Conservation (phyloP, 768 basidiomycete genomes). For the Naganishia onofrii region DNA sequence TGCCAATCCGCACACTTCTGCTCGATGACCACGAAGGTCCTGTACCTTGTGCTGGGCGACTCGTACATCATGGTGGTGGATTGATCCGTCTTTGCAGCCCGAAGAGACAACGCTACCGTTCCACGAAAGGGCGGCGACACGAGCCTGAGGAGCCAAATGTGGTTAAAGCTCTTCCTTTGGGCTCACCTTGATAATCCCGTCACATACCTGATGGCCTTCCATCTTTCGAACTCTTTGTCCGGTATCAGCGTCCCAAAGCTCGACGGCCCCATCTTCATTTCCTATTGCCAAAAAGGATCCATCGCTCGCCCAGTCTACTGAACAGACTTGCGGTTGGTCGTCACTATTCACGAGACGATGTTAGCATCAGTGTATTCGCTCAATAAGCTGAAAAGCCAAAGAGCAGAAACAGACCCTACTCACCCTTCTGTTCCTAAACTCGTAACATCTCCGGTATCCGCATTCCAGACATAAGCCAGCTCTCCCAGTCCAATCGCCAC, state of each 20-base stretch:
- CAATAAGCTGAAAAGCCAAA: conserved; percentile 56
- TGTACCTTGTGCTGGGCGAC: conserved; percentile 81
- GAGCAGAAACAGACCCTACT: conserved; percentile 61
- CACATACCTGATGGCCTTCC: conserved; percentile 62
- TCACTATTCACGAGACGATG: conserved; percentile 37
- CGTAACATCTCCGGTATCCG: conserved; percentile 79
- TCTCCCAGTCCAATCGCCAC: conserved; percentile 87
- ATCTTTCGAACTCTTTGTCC: conserved; percentile 83
- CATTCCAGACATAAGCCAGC: conserved; percentile 88
- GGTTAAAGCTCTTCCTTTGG: background rate
- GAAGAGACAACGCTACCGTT: conserved; percentile 77
- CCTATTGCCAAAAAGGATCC: conserved; percentile 75
- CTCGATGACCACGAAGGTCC: conserved; percentile 82
- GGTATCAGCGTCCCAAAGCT: conserved; percentile 88
- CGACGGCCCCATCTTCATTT: conserved; percentile 75
- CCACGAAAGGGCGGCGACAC: conserved; percentile 85
- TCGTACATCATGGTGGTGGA: conserved; percentile 94
- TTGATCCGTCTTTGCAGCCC: conserved; percentile 89
- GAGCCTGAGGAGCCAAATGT: conserved; percentile 56
- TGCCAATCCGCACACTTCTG: conserved; percentile 79
- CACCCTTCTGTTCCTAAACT: conserved; percentile 52
- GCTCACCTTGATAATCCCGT: background rate
- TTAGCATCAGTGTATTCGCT: conserved; percentile 33
- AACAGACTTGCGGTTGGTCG: conserved; percentile 40
- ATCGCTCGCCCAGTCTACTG: conserved; percentile 53